A percentile compares a stretch with the other conserved stretches of the same genome.
Evolutionary conservation across 441 rosid genomes (phyloP).

Genomic region (Gossypium davidsonii): DNA sequence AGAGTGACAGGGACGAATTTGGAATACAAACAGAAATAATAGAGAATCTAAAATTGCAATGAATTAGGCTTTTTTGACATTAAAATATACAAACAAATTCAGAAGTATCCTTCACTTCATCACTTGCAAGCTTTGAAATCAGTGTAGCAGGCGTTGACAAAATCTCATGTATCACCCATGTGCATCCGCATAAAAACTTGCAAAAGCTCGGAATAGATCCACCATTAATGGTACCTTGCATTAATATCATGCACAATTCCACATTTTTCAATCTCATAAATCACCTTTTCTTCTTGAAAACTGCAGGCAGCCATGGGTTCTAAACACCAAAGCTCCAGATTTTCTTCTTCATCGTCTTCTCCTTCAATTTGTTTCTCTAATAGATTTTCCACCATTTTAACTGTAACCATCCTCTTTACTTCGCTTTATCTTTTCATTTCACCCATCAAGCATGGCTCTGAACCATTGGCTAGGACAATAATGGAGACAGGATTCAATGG

Average conservation of each 20-base stretch:
- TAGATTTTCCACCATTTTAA: conserved; percentile 28
- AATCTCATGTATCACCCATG: background rate
- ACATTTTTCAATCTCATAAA: background rate
- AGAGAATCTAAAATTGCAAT: background rate
- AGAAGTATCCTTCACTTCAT: background rate
- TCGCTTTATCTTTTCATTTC: conserved; percentile 39
- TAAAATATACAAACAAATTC: background rate
- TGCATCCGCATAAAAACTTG: background rate
- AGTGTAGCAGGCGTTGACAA: background rate
- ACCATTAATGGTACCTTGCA: background rate
- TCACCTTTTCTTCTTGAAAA: background rate
- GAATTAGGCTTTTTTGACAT: background rate
- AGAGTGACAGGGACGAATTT: too few relatives aligned
- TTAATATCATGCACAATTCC: background rate
- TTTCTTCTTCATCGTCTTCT: conserved; percentile 26
- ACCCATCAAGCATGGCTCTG: conserved; percentile 8
- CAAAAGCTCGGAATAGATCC: conserved; percentile 3
- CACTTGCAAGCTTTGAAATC: background rate
- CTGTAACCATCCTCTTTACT: conserved; percentile 24
- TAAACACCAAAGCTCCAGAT: conserved; percentile 32
- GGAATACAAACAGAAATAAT: too few relatives aligned
- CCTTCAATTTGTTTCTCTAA: conserved; percentile 20
- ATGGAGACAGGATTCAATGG: conserved; percentile 26
- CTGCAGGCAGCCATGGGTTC: background rate
- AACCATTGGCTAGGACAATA: background rate